These are phyloP conservation scores for Populus hybrid DNA, from an alignment of 441 rosid genomes.

Conservation along the genomic window DNA sequence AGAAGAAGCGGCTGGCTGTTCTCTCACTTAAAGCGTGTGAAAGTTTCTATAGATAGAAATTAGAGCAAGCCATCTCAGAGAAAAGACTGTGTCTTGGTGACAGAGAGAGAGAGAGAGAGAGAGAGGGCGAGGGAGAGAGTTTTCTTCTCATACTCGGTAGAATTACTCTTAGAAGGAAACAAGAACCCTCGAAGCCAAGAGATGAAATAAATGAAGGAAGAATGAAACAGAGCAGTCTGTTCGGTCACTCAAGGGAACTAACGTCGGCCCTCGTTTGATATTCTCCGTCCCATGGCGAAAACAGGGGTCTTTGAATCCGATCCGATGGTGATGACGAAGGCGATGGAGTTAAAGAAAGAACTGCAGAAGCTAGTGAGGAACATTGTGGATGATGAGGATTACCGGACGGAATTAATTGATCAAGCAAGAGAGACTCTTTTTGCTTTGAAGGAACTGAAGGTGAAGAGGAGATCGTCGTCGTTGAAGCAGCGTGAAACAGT, in stretches of 20 bases:
- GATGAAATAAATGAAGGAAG: neutral
- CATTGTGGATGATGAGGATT: slow-evolving; percentile 68
- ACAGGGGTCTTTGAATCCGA: slow-evolving; percentile 59
- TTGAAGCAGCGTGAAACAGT: slow-evolving; percentile 39
- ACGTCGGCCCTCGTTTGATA: neutral
- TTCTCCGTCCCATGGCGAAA: slow-evolving; percentile 54
- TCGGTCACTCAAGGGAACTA: neutral
- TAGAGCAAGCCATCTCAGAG: neutral
- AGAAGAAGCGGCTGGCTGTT: neutral
- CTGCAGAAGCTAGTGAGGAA: slow-evolving; percentile 56
- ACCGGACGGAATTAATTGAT: slow-evolving; percentile 46
- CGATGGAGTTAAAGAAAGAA: slow-evolving; percentile 62
- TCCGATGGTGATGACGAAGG: slow-evolving; percentile 54
- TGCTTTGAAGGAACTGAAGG: slow-evolving; percentile 49
- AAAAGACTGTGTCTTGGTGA: neutral
- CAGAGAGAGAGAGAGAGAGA: too few species aligned
- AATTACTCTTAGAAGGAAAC: neutral
- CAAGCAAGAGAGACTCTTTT: slow-evolving; percentile 53
- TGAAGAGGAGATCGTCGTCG: slow-evolving; percentile 48
- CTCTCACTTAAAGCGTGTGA: neutral
- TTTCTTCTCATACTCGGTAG: neutral
- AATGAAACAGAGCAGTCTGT: slow-evolving; percentile 27
- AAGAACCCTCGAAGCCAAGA: neutral
- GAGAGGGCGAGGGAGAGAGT: too few species aligned
- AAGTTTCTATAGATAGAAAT: neutral